Percentiles rank a stretch among this genome's conserved stretches.
These are phyloP conservation scores for Phoenix dactylifera DNA, from an alignment of 176 grass and related monocot genomes.

Conservation along the genomic window DNA sequence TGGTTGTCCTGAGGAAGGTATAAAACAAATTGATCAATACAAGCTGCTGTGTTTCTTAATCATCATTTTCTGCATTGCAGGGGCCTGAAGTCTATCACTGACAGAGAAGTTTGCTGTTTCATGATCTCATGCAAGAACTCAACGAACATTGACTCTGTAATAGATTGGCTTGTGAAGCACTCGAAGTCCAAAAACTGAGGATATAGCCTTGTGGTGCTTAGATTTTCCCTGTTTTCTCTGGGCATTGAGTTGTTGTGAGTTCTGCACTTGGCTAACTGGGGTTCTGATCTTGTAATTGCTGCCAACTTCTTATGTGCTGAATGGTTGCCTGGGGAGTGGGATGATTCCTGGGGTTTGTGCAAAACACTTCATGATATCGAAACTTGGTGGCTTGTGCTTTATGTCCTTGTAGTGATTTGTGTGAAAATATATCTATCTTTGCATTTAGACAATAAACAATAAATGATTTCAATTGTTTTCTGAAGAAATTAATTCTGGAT, in stretches of 20 bases:
- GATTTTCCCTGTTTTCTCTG: conserved; percentile 1
- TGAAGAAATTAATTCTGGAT: no score
- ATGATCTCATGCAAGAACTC: conserved; percentile 99
- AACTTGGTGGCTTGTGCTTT: no score
- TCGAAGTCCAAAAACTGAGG: conserved; percentile 84
- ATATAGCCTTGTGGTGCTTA: conserved; percentile 2
- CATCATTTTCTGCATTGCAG: conserved; percentile 24
- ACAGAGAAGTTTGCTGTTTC: conserved; percentile 83
- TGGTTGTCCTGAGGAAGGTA: no score
- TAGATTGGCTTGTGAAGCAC: conserved; percentile 95
- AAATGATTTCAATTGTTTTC: no score
- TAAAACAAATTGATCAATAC: no score
- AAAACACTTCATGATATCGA: no score
- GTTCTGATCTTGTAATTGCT: neutral
- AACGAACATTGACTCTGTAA: conserved; percentile 79
- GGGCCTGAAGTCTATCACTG: conserved; percentile 54
- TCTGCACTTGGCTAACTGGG: neutral
- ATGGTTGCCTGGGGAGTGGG: no score
- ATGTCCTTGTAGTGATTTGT: no score
- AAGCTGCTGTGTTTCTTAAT: neutral
- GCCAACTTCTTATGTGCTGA: no score
- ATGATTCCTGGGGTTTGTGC: no score
- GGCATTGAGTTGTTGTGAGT: conserved; percentile 3
- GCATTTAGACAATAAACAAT: no score
- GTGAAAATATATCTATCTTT: no score